These are phyloP conservation scores for Kodamaea neixiangensis DNA, from an alignment of 805 yeast genomes.

Conservation along the genomic window DNA sequence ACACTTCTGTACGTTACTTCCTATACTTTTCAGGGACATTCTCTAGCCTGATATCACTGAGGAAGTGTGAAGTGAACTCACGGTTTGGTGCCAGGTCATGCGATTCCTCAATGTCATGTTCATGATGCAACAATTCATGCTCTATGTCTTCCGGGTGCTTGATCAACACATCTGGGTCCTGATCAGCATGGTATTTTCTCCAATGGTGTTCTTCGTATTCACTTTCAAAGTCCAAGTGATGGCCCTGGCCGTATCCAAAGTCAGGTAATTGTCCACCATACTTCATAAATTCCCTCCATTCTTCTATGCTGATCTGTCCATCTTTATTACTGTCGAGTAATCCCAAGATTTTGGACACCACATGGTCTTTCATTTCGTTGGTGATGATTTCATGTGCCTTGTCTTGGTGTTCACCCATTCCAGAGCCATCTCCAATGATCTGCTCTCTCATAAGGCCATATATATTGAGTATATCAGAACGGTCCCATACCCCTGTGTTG, in stretches of 20 bases:
- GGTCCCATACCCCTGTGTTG: conserved; percentile 55
- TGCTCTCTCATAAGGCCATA: conserved; percentile 77
- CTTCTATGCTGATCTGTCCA: conserved; percentile 63
- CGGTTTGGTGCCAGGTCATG: conserved; percentile 33
- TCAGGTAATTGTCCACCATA: conserved; percentile 82
- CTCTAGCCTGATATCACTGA: conserved; percentile 30
- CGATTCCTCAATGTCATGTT: conserved; percentile 74
- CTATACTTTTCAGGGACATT: conserved; percentile 36
- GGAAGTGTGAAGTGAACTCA: conserved; percentile 28
- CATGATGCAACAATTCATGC: conserved; percentile 82
- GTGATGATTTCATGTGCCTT: conserved; percentile 57
- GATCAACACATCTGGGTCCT: conserved; percentile 78
- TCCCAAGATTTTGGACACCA: conserved; percentile 53
- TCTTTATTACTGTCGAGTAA: conserved; percentile 69
- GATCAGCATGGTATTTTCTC: conserved; percentile 73
- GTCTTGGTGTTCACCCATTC: conserved; percentile 74
- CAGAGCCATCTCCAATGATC: conserved; percentile 86
- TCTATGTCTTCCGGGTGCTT: conserved; percentile 90
- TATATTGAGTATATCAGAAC: conserved; percentile 68
- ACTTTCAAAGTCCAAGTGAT: conserved; percentile 88
- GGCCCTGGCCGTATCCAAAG: conserved; percentile 91
- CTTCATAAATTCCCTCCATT: conserved; percentile 63
- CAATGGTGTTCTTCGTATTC: conserved; percentile 96
- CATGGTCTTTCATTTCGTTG: conserved; percentile 54
- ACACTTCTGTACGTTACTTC: not conserved